These are phyloP conservation scores for Harringtonia aguacate DNA, from an alignment of 2,329 filamentous ascomycete species.

Conservation along the genomic window DNA sequence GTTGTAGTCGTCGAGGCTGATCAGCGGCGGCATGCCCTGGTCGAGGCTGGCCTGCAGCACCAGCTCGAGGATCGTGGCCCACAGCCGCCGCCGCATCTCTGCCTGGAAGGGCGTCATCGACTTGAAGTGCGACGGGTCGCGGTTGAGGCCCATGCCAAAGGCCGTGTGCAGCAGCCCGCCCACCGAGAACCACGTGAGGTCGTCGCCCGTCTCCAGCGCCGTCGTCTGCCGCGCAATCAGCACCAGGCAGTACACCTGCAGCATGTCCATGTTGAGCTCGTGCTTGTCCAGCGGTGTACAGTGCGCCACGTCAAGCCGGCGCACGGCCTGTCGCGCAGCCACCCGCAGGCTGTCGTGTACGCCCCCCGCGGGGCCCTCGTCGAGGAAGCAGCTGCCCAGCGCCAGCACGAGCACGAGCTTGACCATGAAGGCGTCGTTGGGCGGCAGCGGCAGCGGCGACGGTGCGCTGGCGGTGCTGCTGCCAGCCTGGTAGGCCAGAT, in stretches of 20 bases:
- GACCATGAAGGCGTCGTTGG: slow-evolving; percentile 27
- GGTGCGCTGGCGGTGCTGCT: too few species aligned
- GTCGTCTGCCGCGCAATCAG: slow-evolving; percentile 16
- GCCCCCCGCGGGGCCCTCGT: slow-evolving; percentile 18
- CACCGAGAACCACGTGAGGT: slow-evolving; percentile 40
- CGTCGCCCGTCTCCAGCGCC: slow-evolving; percentile 28
- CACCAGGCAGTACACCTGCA: slow-evolving; percentile 12
- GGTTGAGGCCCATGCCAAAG: slow-evolving; percentile 47
- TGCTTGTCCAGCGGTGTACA: slow-evolving; percentile 10
- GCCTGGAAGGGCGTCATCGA: slow-evolving; percentile 34
- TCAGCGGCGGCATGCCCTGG: slow-evolving; percentile 37
- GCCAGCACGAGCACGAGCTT: slow-evolving; percentile 37
- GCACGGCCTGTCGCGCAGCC: slow-evolving; percentile 7
- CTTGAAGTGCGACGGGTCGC: slow-evolving; percentile 39
- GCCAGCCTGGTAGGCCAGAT: too few species aligned
- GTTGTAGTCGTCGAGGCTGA: slow-evolving; percentile 37
- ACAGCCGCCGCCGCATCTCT: slow-evolving; percentile 45
- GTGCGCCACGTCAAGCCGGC: slow-evolving; percentile 1
- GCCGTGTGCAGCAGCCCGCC: slow-evolving; percentile 41
- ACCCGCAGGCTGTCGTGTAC: slow-evolving; percentile 7
- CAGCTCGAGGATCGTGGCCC: slow-evolving; percentile 45
- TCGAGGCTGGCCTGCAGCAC: slow-evolving; percentile 40
- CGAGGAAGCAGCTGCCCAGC: slow-evolving; percentile 30
- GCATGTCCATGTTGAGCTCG: slow-evolving; percentile 8
- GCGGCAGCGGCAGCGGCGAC: slow-evolving; percentile 9